Conservation (phyloP, 2,329 filamentous ascomycete species). For the Fusarium guadeloupense region DNA sequence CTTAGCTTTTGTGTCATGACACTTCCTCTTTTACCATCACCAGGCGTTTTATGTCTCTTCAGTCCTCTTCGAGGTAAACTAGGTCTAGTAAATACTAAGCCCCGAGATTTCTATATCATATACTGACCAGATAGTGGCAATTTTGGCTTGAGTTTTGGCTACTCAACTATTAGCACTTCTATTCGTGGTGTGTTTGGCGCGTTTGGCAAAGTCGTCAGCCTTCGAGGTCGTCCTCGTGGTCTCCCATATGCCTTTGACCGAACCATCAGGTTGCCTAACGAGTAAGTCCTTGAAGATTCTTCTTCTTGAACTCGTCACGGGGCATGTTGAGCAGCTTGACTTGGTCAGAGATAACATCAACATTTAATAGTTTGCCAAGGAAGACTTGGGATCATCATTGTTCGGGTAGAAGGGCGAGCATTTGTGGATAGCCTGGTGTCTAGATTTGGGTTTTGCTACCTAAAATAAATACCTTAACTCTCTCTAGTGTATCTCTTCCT, state of each 20-base stretch:
- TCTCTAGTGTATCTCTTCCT: no score
- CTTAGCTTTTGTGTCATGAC: constrained; percentile 70
- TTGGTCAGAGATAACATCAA: no score
- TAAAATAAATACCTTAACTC: no score
- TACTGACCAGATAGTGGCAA: constrained; percentile 41
- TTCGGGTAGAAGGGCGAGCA: no score
- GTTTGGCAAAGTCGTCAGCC: constrained; percentile 48
- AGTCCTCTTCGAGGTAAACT: constrained; percentile 46
- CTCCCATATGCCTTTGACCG: constrained; percentile 47
- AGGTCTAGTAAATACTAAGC: constrained; percentile 42
- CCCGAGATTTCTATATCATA: neutral
- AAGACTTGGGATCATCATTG: no score
- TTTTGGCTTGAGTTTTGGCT: constrained; percentile 47
- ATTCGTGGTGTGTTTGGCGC: constrained; percentile 43
- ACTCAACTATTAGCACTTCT: constrained; percentile 42
- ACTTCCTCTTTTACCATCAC: constrained; percentile 68
- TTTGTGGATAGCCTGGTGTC: no score
- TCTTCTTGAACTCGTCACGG: no score
- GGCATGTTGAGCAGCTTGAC: no score
- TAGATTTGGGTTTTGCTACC: no score
- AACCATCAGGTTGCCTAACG: constrained; percentile 43
- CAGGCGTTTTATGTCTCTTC: constrained; percentile 45
- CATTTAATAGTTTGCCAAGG: no score
- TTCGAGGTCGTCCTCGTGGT: constrained; percentile 48
- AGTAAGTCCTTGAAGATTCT: no score